phyloP scores from a whole-genome alignment of 2,329 filamentous ascomycete species.

The Neonectria hederae region DNA sequence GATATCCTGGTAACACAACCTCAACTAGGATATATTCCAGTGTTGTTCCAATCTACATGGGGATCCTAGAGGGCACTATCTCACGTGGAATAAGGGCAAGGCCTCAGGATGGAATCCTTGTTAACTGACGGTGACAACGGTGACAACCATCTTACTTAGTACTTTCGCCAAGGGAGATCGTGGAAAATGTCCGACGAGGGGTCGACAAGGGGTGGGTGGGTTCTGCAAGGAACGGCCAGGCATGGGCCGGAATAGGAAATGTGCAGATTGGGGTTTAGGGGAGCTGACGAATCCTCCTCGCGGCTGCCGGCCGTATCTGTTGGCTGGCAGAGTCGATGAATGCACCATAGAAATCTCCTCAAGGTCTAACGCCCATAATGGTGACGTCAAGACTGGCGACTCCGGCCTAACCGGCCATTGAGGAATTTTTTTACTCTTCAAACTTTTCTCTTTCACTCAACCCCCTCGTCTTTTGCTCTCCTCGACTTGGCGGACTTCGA shows the following conservation, averaged over 20 bases:
- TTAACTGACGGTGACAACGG: not conserved
- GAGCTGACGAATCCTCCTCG: constrained; percentile 1
- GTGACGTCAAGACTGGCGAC: not conserved
- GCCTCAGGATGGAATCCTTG: not conserved
- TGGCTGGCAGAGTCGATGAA: not conserved
- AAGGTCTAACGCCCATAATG: not conserved
- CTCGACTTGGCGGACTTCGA: not conserved
- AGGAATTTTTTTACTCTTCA: not conserved
- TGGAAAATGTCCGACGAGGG: constrained; percentile 6
- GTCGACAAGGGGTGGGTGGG: not conserved
- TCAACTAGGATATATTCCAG: not conserved
- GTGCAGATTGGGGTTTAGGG: not conserved
- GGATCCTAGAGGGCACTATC: not conserved
- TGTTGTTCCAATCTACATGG: not conserved
- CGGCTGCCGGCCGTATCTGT: not conserved
- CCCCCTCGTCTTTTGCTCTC: too few species aligned
- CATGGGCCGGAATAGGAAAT: not conserved
- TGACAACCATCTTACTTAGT: not conserved
- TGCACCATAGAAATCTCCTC: not conserved
- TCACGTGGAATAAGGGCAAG: not conserved
- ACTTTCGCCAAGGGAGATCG: not conserved
- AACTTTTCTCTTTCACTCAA: not conserved
- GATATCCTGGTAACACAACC: not conserved
- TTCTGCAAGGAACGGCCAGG: constrained; percentile 3
- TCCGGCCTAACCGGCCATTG: not conserved